phyloP scores from a whole-genome alignment of 805 yeast species.

The Saccharomycopsis schoenii region DNA sequence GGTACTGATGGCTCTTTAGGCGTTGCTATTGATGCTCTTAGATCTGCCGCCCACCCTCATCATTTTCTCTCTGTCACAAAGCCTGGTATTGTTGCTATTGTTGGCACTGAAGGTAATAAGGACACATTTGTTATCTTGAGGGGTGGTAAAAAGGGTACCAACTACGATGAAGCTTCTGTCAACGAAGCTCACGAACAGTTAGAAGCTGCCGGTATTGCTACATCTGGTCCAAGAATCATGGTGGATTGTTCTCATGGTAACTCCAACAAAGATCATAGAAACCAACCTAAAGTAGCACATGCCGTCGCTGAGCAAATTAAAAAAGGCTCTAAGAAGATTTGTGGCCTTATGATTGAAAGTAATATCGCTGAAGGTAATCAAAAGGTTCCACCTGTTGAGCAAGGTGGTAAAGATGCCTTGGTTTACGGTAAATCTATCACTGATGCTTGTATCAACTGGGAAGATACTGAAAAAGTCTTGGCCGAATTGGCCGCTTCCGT shows the following conservation, averaged over 20 bases:
- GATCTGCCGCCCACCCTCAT: constrained; percentile 85
- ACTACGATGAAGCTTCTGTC: constrained; percentile 77
- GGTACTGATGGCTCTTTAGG: constrained; percentile 94
- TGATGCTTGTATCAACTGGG: constrained; percentile 94
- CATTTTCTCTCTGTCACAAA: constrained; percentile 97
- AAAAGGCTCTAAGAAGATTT: constrained; percentile 67
- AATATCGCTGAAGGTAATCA: constrained; percentile 89
- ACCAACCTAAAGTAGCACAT: constrained; percentile 88
- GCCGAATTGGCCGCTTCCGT: constrained; percentile 75
- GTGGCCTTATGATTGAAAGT: constrained; percentile 95
- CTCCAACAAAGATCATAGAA: constrained; percentile 85
- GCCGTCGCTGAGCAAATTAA: constrained; percentile 75
- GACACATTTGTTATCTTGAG: constrained; percentile 90
- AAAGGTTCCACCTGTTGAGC: constrained; percentile 54
- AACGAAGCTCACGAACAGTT: constrained; percentile 62
- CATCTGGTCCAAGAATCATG: constrained; percentile 56
- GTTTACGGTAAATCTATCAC: constrained; percentile 95
- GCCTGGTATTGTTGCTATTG: constrained; percentile 94
- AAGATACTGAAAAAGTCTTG: constrained; percentile 74
- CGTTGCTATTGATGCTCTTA: constrained; percentile 90
- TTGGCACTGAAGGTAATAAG: constrained; percentile 91
- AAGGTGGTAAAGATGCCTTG: constrained; percentile 43
- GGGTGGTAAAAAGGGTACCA: constrained; percentile 93
- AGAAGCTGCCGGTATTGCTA: constrained; percentile 24
- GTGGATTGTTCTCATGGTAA: constrained; percentile 98